Conservation (phyloP, 176 grass and related monocot genomes). For the Carex scoparia region DNA sequence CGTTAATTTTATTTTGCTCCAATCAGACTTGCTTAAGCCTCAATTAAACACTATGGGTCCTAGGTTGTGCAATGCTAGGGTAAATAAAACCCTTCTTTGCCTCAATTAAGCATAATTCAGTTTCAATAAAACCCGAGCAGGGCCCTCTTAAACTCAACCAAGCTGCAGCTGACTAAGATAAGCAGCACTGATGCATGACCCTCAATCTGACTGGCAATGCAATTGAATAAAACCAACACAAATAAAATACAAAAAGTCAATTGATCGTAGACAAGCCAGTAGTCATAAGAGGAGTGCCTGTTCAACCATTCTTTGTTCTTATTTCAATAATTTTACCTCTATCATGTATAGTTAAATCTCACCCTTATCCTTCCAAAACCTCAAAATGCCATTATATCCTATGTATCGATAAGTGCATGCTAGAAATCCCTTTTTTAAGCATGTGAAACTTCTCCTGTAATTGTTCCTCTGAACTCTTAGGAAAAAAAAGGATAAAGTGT, state of each 20-base stretch:
- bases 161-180: background rate
- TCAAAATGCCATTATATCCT: conserved; percentile 3
- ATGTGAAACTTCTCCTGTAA: background rate
- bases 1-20: background rate
- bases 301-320: background rate
- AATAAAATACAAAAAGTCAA: background rate
- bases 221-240: background rate
- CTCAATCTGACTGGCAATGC: background rate
- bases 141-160: background rate
- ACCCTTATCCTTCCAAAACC: background rate
- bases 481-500: background rate
- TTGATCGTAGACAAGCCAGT: background rate
- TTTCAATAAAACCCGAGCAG: background rate
- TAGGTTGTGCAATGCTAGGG: no score
- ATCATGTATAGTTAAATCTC: background rate
- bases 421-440: background rate
- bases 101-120: conserved; percentile 1
- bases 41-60: no score
- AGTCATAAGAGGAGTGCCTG: background rate
- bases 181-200: background rate
- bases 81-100: background rate
- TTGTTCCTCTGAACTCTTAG: background rate
- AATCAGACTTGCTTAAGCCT: background rate
- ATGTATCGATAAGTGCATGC: background rate
- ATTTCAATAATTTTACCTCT: background rate